phyloP scores from a whole-genome alignment of 176 grass and related monocot genomes.

The Lolium perenne region DNA sequence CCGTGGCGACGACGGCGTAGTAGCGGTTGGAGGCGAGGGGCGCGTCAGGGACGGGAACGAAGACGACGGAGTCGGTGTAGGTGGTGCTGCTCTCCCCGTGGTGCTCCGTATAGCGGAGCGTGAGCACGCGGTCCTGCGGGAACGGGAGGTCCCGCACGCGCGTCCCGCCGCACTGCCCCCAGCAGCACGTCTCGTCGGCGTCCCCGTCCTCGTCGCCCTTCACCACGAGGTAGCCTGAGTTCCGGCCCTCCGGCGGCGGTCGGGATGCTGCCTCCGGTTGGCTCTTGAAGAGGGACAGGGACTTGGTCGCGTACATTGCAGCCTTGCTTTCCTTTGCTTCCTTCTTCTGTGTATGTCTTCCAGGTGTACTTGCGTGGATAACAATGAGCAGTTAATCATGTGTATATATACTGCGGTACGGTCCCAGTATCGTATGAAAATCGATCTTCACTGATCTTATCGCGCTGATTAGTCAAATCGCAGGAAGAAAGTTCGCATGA shows the following conservation, averaged over 20 bases:
- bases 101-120: constrained; percentile 42
- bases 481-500: not conserved
- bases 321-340: not conserved
- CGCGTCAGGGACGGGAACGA: constrained; percentile 64
- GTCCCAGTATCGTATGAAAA: not conserved
- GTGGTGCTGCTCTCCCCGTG: constrained; percentile 34
- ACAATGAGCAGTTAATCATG: no score
- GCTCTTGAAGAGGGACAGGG: constrained; percentile 52
- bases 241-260: constrained; percentile 36
- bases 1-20: constrained; percentile 19
- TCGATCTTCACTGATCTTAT: not conserved
- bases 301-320: constrained; percentile 64
- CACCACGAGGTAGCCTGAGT: constrained; percentile 53
- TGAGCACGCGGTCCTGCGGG: constrained; percentile 42
- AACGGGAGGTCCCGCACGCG: constrained; percentile 44
- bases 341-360: not conserved
- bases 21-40: constrained; percentile 33
- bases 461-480: not conserved
- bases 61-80: constrained; percentile 51
- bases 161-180: constrained; percentile 48
- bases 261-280: constrained; percentile 29
- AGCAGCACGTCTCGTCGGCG: constrained; percentile 46
- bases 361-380: not conserved
- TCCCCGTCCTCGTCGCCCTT: constrained; percentile 39
- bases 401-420: not conserved